These are phyloP conservation scores for Lachancea quebecensis DNA, from an alignment of 805 yeast species.

Conservation along the genomic window DNA sequence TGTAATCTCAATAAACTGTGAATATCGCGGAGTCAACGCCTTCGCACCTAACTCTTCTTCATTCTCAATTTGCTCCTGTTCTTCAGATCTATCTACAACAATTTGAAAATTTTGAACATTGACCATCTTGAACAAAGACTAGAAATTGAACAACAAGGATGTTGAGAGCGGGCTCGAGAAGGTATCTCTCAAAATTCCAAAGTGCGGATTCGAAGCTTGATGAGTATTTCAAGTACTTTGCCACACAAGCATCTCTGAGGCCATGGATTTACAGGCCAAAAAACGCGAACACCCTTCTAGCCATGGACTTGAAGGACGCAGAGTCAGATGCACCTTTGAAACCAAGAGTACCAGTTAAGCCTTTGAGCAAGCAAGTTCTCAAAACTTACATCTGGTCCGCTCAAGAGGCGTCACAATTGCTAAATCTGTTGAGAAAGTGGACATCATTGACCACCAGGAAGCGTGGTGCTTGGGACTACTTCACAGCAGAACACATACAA, in stretches of 20 bases:
- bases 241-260: conserved; percentile 29
- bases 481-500: conserved; percentile 20
- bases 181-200: conserved; percentile 13
- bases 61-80: no score
- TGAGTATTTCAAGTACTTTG: conserved; percentile 30
- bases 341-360: conserved; percentile 30
- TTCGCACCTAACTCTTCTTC: no score
- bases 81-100: no score
- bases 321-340: conserved; percentile 28
- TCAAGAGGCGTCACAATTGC: conserved; percentile 16
- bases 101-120: background rate
- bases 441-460: conserved; percentile 22
- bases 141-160: conserved; percentile 4
- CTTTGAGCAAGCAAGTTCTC: conserved; percentile 25
- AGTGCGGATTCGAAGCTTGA: conserved; percentile 26
- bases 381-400: conserved; percentile 21
- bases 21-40: no score
- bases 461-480: conserved; percentile 20
- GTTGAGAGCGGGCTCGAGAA: conserved; percentile 29
- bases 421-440: conserved; percentile 24
- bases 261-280: conserved; percentile 37
- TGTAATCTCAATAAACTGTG: no score
- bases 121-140: no score
- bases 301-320: conserved; percentile 37
- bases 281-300: conserved; percentile 33